A percentile compares a stretch with the other conserved stretches of the same genome.
These are phyloP conservation scores for Scytalidium lignicola DNA, from an alignment of 2,329 filamentous ascomycete species.

Conservation along the genomic window DNA sequence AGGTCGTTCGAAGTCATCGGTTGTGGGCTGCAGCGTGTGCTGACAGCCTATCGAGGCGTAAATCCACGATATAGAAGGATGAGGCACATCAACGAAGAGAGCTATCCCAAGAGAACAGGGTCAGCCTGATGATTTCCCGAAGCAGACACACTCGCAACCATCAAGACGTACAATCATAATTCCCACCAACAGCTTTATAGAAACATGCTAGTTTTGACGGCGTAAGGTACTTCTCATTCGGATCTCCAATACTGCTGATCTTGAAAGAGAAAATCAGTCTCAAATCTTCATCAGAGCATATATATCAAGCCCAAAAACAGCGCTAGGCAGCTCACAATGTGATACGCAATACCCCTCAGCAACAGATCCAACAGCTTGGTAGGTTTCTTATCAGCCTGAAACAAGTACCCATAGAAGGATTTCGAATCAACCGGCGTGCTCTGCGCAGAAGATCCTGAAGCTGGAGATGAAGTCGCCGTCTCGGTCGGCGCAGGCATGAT, in stretches of 20 bases:
- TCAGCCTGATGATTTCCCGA: background rate
- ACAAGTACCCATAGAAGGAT: slow-evolving; percentile 59
- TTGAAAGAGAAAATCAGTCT: slow-evolving; percentile 28
- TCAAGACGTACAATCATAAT: slow-evolving; percentile 58
- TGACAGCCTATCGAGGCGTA: slow-evolving; percentile 89
- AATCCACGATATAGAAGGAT: slow-evolving; percentile 78
- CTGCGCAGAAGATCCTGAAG: too few relatives aligned
- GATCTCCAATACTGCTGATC: slow-evolving; percentile 55
- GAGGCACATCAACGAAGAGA: slow-evolving; percentile 72
- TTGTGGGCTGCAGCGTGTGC: slow-evolving; percentile 70
- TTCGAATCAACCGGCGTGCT: slow-evolving; percentile 16
- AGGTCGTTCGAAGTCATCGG: slow-evolving; percentile 66
- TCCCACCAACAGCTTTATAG: slow-evolving; percentile 68
- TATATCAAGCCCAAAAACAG: too few relatives aligned
- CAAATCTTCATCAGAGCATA: too few relatives aligned
- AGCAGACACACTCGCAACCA: background rate
- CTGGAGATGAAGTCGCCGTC: too few relatives aligned
- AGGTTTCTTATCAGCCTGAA: slow-evolving; percentile 61
- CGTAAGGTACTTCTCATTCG: slow-evolving; percentile 46
- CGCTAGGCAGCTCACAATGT: slow-evolving; percentile 56
- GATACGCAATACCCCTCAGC: slow-evolving; percentile 59
- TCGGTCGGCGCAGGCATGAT: too few relatives aligned
- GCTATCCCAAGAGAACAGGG: slow-evolving; percentile 32
- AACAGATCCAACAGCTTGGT: slow-evolving; percentile 63
- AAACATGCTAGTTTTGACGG: slow-evolving; percentile 71